Base-by-base conservation (phyloP, 371 early-diverging fungal species). In the Mucor plumbeus region DNA sequence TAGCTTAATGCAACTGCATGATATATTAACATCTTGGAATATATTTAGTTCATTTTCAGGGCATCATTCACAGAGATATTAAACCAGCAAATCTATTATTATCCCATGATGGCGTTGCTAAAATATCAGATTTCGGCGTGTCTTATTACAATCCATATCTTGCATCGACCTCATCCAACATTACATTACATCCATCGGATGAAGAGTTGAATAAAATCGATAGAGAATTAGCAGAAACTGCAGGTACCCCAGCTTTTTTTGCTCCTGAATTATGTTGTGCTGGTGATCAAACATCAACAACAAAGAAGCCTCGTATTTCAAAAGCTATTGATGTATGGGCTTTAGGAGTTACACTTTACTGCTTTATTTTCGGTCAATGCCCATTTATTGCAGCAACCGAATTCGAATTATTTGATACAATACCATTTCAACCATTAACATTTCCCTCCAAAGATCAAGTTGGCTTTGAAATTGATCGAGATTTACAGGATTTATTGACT, bases 291-390 rank as follows among this genome's bases (percentile, higher is more conserved):
- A 60, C 63, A 4, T 39, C 9, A 11, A 6, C 39, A 0, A 6
- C 43, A 1, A 64, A 39, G 33, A 54, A 72, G 34, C 86, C 85
- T 33, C 85, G 83, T 6, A 92, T 92, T 21, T 92, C 94, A 9
- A 90, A 91, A 55, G 92, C 93, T 8, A 96, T 99, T 43, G 99
- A 99, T 80, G 88, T 99, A 4, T 99, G 99, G 99, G 97, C 99
- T 17, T 83, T 99, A 63, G 99, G 99, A 1, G 98, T 99, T n/a
- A 97, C 99, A 3, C 85, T 99, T 15, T 99, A 96, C 76, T 99
- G 99, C 67, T 87, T 99, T 60, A 84, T 98, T 17, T 97, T 91
- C 82, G 99, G 99, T 7, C 84, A 87, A 26, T 95, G 97, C 53
- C 99, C 99, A 5, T 99, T 99, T 81, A 90, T 91, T 17, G 99